A percentile compares a stretch with the other conserved stretches of the same genome.
Conservation (phyloP, 2,329 filamentous ascomycete species). For the Microsporum audouinii region DNA sequence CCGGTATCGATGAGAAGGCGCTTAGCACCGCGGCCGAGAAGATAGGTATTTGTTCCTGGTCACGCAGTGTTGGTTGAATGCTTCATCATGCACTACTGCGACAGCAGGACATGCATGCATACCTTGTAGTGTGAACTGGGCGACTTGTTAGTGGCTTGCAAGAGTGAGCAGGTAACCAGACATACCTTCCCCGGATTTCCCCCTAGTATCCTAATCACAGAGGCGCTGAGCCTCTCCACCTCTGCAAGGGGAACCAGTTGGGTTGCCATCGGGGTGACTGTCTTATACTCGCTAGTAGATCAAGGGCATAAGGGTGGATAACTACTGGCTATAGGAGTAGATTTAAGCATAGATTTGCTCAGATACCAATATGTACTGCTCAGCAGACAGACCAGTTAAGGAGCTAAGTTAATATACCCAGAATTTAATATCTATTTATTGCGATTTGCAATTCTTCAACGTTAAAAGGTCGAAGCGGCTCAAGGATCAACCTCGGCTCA, state of each 20-base stretch:
- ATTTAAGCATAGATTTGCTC: no score
- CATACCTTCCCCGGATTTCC: conserved; percentile 77
- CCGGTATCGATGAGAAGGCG: conserved; percentile 85
- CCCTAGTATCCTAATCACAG: conserved; percentile 72
- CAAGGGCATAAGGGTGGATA: no score
- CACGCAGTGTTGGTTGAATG: background rate
- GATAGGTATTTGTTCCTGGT: conserved; percentile 80
- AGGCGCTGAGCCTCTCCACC: conserved; percentile 64
- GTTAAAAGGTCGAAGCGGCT: no score
- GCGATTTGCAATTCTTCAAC: no score
- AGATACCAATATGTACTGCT: no score
- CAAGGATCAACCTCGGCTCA: background rate
- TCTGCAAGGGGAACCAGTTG: conserved; percentile 56
- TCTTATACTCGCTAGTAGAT: no score
- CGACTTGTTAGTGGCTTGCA: background rate
- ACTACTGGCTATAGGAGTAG: no score
- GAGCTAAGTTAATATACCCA: no score
- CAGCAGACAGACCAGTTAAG: no score
- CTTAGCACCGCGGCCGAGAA: conserved; percentile 61
- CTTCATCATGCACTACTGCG: background rate
- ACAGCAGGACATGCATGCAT: background rate
- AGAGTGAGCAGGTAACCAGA: background rate
- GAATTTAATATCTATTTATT: no score
- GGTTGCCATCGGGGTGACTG: conserved; percentile 41
- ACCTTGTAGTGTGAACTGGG: conserved; percentile 50